Evolutionary conservation across 2,329 filamentous ascomycete species (phyloP).

Genomic region (Stenocarpella maydis): DNA sequence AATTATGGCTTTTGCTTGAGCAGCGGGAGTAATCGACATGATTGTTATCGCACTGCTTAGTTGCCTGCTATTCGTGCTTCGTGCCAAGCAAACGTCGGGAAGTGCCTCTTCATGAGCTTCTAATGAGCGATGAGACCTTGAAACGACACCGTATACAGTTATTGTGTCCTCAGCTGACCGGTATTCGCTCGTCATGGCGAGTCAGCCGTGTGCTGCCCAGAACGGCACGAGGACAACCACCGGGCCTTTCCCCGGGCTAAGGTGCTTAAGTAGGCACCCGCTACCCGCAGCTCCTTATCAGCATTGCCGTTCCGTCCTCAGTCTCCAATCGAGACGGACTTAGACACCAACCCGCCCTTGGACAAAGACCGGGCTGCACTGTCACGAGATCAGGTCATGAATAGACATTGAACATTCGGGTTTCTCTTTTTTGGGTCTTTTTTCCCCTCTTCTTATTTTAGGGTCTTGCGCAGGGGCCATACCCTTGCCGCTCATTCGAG

Average conservation of each 20-base stretch:
- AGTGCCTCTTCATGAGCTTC: neutral
- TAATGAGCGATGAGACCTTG: neutral
- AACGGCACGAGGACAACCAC: constrained; percentile 3
- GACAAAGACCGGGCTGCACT: constrained; percentile 22
- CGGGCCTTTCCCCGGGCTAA: neutral
- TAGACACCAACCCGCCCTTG: neutral
- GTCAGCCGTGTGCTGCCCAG: constrained; percentile 11
- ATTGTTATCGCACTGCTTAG: neutral
- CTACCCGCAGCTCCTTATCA: constrained; percentile 18
- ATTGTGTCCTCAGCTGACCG: constrained; percentile 15
- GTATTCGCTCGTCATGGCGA: constrained; percentile 15
- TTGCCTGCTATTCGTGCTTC: neutral
- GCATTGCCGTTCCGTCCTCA: neutral
- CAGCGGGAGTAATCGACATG: neutral
- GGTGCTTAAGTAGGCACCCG: neutral
- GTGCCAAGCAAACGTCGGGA: neutral
- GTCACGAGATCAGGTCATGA: constrained; percentile 29
- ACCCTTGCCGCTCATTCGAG: neutral
- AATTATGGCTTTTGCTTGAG: neutral
- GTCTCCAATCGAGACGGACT: constrained; percentile 3
- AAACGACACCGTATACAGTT: neutral
- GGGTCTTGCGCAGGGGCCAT: neutral
- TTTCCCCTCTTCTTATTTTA: neutral
- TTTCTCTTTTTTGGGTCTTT: no score
- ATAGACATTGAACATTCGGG: constrained; percentile 27